Evolutionary conservation across 116 monocot species (phyloP).

Genomic region (Posidonia oceanica): DNA sequence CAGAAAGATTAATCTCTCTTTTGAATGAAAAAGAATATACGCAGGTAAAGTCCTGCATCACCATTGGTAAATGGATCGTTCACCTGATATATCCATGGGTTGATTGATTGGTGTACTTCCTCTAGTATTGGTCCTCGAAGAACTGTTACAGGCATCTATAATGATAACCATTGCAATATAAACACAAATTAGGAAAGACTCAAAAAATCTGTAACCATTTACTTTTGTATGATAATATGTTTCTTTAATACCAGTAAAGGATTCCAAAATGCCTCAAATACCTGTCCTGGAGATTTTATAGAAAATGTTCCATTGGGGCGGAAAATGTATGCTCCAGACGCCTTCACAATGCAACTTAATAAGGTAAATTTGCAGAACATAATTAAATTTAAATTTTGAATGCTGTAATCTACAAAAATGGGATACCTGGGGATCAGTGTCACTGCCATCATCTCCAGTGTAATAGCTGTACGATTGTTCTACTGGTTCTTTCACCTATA

Average conservation of each 20-base stretch:
- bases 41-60: not conserved
- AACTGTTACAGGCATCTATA: slow-evolving; percentile 51
- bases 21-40: not conserved
- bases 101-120: slow-evolving; percentile 94
- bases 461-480: slow-evolving; percentile 78
- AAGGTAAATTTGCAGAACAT: too few species aligned
- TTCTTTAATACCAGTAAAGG: not conserved
- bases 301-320: slow-evolving; percentile 71
- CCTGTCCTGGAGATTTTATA: slow-evolving; percentile 49
- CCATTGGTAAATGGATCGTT: not conserved
- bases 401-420: not conserved
- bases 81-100: slow-evolving; percentile 99
- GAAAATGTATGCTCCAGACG: slow-evolving; percentile 98
- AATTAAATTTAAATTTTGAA: not conserved
- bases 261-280: slow-evolving; percentile 12
- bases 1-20: not conserved
- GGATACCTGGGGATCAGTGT: slow-evolving; percentile 70
- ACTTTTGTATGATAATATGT: not conserved
- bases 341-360: slow-evolving; percentile 25
- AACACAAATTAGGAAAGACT: not conserved
- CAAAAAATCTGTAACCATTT: not conserved
- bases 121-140: slow-evolving; percentile 77
- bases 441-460: slow-evolving; percentile 50
- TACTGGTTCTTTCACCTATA: slow-evolving; percentile 51
- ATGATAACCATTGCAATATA: not conserved